Base-by-base conservation (phyloP, 345 rosid species). In the Microthlaspi erraticum region DNA sequence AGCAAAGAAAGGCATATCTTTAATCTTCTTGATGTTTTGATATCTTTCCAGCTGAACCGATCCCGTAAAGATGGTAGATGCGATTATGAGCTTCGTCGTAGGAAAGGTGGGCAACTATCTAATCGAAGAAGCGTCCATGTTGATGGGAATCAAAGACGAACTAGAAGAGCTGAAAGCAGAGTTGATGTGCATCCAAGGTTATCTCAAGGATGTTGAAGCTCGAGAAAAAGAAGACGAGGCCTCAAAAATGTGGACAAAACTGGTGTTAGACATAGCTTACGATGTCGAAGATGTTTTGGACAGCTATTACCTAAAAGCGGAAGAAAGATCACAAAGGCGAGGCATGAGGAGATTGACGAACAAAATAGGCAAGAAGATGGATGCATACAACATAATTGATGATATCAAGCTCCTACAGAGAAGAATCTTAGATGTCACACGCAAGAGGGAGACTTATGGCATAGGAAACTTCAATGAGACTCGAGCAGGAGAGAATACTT, bases 71-170 rank as follows among this genome's bases (percentile, higher is more conserved):
- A 16, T 32, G 83, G 73, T 29, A 51, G 74, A 53, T 54, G 78
- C 33, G 14, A 72, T 31, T 9, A 52, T 38, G 0, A 18, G 36
- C 0, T 61, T 71, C 7, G 31, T 71, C 1, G 45, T 71, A 13
- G 61, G 13, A 33, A 61, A 61, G 54, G 62, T 71, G 2, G 62
- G 75, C 0, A 20, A 32, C 54, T 83, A 84, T 63, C 55, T 89
- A 17, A 77, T 85, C n/a, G 79, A 83, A 53, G 89, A 86, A 55
- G 79, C 56, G 3, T 18, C 29, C 3, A 23, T 23, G 83, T 78
- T 67, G 60, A 81, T 79, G 8, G 60, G 14, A 64, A 13, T 49
- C 33, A 49, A 19, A 64, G 46, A 49, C 0, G 69, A 64, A 19
- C 46, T 64, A 48, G 58, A 64, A 9, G 58, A 49, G 3, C 83